phyloP scores from a whole-genome alignment of 1,284 basidiomycete species.

The Ganoderma boninense region DNA sequence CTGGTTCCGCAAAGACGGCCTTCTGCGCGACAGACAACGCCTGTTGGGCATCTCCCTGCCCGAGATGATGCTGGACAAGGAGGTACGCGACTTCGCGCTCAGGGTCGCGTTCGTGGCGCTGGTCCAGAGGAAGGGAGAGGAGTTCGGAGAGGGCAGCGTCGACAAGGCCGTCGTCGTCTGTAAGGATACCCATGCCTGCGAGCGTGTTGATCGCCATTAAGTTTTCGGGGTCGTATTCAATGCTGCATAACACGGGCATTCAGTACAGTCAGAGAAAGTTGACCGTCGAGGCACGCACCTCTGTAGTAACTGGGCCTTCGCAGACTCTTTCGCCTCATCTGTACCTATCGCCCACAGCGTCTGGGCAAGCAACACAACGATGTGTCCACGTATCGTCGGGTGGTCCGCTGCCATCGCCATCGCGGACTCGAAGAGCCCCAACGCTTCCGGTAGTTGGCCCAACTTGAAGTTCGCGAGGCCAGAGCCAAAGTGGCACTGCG shows the following conservation, averaged over 20 bases:
- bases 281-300: constrained; percentile 56
- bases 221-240: constrained; percentile 74
- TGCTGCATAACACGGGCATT: constrained; percentile 49
- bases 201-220: constrained; percentile 84
- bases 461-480: constrained; percentile 78
- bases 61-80: constrained; percentile 70
- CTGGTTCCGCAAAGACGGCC: constrained; percentile 64
- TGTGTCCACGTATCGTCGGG: constrained; percentile 64
- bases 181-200: constrained; percentile 87
- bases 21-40: constrained; percentile 65
- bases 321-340: constrained; percentile 78
- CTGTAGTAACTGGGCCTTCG: constrained; percentile 85
- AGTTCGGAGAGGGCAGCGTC: constrained; percentile 91
- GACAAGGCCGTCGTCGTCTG: constrained; percentile 80
- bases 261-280: not conserved
- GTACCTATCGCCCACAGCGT: constrained; percentile 84
- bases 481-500: constrained; percentile 75
- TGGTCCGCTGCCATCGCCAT: constrained; percentile 63
- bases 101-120: constrained; percentile 71
- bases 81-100: constrained; percentile 72
- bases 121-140: constrained; percentile 68
- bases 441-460: constrained; percentile 67
- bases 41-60: constrained; percentile 60
- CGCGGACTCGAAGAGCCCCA: constrained; percentile 74
- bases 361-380: constrained; percentile 81